Evolutionary conservation across 2,329 filamentous ascomycete species (phyloP).

Genomic region (Curvularia sp.): DNA sequence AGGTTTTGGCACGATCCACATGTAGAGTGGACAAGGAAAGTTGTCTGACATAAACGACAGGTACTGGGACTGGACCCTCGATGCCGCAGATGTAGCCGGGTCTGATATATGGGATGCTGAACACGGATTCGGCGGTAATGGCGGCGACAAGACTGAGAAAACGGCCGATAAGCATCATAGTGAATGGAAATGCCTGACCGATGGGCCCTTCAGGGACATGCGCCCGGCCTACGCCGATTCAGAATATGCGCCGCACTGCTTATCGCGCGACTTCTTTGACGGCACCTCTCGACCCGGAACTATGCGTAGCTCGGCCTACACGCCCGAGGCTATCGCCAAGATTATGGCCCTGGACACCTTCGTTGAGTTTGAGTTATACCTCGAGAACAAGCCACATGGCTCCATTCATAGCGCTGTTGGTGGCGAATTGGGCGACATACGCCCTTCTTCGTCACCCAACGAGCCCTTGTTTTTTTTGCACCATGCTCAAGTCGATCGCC

Average conservation of each 20-base stretch:
- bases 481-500: neutral
- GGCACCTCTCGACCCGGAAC: neutral
- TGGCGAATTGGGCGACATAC: neutral
- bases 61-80: neutral
- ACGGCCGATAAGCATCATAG: neutral
- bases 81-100: neutral
- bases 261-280: conserved; percentile 1
- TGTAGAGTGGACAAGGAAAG: neutral
- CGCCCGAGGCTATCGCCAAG: neutral
- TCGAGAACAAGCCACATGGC: neutral
- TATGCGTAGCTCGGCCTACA: neutral
- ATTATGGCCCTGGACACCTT: neutral
- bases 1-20: neutral
- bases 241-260: neutral
- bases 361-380: neutral
- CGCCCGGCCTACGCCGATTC: neutral
- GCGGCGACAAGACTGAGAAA: neutral
- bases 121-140: neutral
- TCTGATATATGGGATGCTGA: neutral
- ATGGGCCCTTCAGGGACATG: neutral
- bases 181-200: neutral
- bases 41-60: neutral
- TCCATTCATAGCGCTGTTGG: neutral
- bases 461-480: neutral
- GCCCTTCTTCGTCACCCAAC: neutral